Conservation (phyloP, 2,329 filamentous ascomycete genomes). For the Clathrospora elynae region DNA sequence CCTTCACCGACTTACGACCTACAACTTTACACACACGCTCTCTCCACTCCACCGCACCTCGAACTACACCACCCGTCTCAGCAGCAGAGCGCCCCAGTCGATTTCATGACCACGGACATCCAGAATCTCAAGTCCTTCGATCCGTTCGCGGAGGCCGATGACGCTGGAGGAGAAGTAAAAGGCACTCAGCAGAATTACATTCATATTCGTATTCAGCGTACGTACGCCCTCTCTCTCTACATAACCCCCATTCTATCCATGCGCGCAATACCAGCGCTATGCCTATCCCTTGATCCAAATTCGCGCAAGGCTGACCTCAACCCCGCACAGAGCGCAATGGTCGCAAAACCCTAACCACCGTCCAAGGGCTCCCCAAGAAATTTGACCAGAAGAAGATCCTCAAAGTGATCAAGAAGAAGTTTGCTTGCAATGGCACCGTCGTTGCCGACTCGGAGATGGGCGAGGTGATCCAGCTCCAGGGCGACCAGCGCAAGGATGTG, state of each 20-base stretch:
- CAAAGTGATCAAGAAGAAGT: constrained; percentile 99
- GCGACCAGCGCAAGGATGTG: constrained; percentile 98
- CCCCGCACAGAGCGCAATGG: constrained; percentile 88
- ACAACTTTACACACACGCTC: constrained; percentile 4
- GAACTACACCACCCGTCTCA: constrained; percentile 13
- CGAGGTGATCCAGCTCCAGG: constrained; percentile 99
- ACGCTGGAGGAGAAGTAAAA: constrained; percentile 94
- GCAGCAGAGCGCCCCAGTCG: constrained; percentile 39
- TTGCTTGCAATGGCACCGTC: constrained; percentile 99
- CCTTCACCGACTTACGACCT: constrained; percentile 5
- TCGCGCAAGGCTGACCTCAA: constrained; percentile 50
- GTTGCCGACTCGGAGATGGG: constrained; percentile 95
- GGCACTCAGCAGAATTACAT: constrained; percentile 92
- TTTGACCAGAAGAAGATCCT: constrained; percentile 99
- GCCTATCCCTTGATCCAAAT: constrained; percentile 5
- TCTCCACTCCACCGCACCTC: constrained; percentile 7
- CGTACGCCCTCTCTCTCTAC: constrained; percentile 50
- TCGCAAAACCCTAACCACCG: constrained; percentile 99
- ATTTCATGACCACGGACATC: constrained; percentile 47
- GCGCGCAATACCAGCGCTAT: not conserved
- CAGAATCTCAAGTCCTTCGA: constrained; percentile 63
- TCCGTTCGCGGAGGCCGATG: constrained; percentile 99
- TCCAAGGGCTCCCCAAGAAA: constrained; percentile 97
- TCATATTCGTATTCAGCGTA: constrained; percentile 99
- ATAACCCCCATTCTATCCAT: not conserved